Base-by-base conservation (phyloP, 129 eudicot genomes). In the Helianthus tuberosus region DNA sequence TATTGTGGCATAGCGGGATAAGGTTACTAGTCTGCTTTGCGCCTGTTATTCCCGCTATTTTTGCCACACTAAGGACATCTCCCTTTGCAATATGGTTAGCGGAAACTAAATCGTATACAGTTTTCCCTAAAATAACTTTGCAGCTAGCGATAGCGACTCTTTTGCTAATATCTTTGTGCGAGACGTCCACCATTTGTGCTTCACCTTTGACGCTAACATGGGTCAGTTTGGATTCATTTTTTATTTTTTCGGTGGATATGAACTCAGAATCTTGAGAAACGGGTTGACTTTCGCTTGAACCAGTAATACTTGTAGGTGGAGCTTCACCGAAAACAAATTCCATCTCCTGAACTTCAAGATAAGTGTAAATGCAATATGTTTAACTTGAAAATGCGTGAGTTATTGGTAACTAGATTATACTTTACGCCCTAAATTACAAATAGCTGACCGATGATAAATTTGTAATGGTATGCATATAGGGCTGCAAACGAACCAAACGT, bases 111-210 rank as follows among this genome's bases (percentile, higher is more conserved):
- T 86, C 92, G 38, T 84, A 90, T 51, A 81, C 98, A 66, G 83
- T 84, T 73, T 58, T 85, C 15, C 96, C 96, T 29, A 93, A 74
- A 47, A 93, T 76, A 39, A 93, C 96, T 76, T 88, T 93, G 84
- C 96, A 84, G 55, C 96, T 88, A 2, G 98, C 98, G 4, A 86
- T 75, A 15, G 98, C 98, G 20, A 91, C 86, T 77, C 98, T 79
- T 83, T 84, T 86, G 77, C 83, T 90, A 52, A 71, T 78, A 27
- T 86, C 93, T 77, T 93, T 93, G 67, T 85, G 78, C 10, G 98
- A 86, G 36, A 90, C 85, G 65, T 93, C 96, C 47, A 93, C 98
- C 98, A 93, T 93, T 69, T 86, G 96, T 14, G 98, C 96, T 81
- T 93, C 96, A 32, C 97, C 96, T 75, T 77, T 86, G 39, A 63